phyloP scores from a whole-genome alignment of 1,139 yeast species.

The Kurtzmaniella quercitrusa region DNA sequence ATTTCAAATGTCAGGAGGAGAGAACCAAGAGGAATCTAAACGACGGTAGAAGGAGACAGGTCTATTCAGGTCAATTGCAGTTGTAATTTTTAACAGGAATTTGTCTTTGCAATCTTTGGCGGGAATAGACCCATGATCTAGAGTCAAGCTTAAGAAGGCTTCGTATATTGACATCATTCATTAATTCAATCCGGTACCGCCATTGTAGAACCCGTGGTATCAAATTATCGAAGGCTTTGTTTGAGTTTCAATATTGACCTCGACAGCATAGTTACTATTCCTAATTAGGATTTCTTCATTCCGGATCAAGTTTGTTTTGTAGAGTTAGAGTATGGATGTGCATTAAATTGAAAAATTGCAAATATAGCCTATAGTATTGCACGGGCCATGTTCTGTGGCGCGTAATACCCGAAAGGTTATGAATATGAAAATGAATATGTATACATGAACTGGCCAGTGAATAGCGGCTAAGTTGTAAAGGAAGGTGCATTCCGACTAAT shows the following conservation, averaged over 20 bases:
- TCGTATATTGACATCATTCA: neutral
- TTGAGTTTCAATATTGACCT: neutral
- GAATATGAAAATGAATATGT: no score
- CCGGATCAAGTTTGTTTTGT: neutral
- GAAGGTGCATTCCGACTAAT: no score
- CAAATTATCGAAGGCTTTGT: neutral
- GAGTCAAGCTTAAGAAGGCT: neutral
- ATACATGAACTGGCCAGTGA: no score
- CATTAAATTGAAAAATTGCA: neutral
- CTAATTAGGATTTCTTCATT: neutral
- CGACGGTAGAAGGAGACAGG: no score
- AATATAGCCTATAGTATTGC: neutral
- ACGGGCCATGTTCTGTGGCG: no score
- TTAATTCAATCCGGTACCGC: neutral
- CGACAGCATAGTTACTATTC: neutral
- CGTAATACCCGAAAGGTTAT: neutral
- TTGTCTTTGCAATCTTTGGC: no score
- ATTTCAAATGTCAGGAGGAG: no score
- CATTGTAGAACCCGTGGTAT: neutral
- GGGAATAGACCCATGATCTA: no score
- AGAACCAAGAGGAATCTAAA: no score
- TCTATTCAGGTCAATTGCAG: no score
- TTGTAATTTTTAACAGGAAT: no score
- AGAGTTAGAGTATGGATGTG: neutral
- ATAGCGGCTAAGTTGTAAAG: no score